Percentiles rank a stretch among this genome's conserved stretches.
Conservation (phyloP, 805 yeast species). For the Maudiozyma pseudohumilis region DNA sequence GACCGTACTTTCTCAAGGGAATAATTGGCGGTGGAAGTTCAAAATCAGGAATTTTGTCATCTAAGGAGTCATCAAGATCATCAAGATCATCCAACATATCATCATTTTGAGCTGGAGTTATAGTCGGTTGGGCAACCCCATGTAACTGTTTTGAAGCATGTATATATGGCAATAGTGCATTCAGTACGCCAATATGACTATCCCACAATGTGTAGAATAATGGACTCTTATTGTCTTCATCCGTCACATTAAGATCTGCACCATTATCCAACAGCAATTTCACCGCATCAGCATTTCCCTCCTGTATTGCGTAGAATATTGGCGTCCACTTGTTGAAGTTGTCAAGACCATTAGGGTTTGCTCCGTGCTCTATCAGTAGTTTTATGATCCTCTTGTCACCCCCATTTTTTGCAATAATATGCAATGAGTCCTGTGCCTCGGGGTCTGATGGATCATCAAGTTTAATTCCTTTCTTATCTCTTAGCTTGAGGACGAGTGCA, state of each 20-base stretch:
- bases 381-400: constrained; percentile 54
- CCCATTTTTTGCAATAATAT: constrained; percentile 81
- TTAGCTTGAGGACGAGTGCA: constrained; percentile 41
- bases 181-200: constrained; percentile 77
- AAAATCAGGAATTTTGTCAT: constrained; percentile 81
- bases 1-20: constrained; percentile 90
- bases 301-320: constrained; percentile 77
- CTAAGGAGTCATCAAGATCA: constrained; percentile 22
- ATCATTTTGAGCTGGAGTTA: not conserved
- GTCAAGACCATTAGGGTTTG: constrained; percentile 69
- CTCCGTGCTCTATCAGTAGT: constrained; percentile 59
- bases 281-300: constrained; percentile 68
- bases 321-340: constrained; percentile 92
- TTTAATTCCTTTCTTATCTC: constrained; percentile 2
- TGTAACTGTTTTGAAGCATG: no score
- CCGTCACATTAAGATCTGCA: constrained; percentile 58
- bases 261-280: constrained; percentile 60
- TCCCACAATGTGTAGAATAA: constrained; percentile 88
- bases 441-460: constrained; percentile 44
- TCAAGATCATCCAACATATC: constrained; percentile 14
- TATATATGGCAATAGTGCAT: constrained; percentile 41
- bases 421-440: constrained; percentile 82
- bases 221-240: constrained; percentile 74
- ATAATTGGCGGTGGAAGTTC: constrained; percentile 93
- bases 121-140: not conserved